Percentiles rank a stretch among this genome's conserved stretches.
Conservation (phyloP, 2,329 filamentous ascomycete species). For the Colletotrichum orbiculare region DNA sequence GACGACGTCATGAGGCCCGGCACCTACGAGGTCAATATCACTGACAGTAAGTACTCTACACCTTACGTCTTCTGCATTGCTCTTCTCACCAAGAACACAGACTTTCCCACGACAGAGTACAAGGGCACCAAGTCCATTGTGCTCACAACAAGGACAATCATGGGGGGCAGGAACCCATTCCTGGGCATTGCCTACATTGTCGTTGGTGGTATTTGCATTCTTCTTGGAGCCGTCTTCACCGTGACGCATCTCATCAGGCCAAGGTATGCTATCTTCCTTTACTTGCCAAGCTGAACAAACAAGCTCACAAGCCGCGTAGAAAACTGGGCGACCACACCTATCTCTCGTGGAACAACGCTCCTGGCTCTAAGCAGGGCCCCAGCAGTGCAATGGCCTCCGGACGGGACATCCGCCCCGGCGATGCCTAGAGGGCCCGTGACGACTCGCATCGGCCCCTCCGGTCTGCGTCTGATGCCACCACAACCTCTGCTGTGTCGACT, state of each 20-base stretch:
- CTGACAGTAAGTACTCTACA: conserved; percentile 73
- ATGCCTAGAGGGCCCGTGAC: conserved; percentile 51
- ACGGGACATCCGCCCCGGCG: conserved; percentile 63
- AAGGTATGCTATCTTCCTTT: conserved; percentile 62
- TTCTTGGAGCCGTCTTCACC: conserved; percentile 89
- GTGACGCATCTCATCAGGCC: conserved; percentile 91
- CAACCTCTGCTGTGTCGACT: conserved; percentile 10
- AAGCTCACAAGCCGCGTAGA: conserved; percentile 55
- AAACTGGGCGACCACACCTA: conserved; percentile 99
- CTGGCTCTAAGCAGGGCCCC: conserved; percentile 55
- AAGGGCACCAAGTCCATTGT: conserved; percentile 90
- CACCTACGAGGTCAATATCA: conserved; percentile 80
- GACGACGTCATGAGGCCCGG: conserved; percentile 73
- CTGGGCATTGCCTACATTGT: conserved; percentile 96
- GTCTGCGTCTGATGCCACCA: conserved; percentile 20
- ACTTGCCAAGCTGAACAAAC: conserved; percentile 19
- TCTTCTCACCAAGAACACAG: conserved; percentile 55
- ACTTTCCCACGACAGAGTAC: conserved; percentile 82
- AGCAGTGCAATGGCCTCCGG: conserved; percentile 62
- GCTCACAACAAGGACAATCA: conserved; percentile 88
- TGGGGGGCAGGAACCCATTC: conserved; percentile 96
- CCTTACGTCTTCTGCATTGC: not conserved
- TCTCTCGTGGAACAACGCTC: conserved; percentile 87
- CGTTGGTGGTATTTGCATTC: conserved; percentile 90
- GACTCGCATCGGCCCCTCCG: conserved; percentile 37